phyloP scores from a whole-genome alignment of 352 stramenopile species.

The Phytophthora fragariaefolia region DNA sequence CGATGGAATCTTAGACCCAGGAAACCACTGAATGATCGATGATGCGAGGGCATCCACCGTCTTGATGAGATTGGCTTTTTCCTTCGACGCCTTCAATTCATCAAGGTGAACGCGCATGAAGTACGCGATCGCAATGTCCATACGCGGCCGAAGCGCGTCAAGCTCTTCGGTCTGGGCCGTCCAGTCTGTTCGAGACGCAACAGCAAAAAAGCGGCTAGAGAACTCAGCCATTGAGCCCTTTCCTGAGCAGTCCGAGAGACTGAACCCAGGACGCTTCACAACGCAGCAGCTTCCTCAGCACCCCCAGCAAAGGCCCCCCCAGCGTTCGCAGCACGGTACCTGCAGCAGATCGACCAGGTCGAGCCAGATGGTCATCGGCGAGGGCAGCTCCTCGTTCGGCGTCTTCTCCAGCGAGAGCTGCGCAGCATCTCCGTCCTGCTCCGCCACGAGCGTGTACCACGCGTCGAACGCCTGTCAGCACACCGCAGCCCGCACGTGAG shows the following conservation, averaged over 20 bases:
- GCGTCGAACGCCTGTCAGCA: constrained; percentile 85
- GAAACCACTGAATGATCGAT: constrained; percentile 65
- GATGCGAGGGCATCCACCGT: constrained; percentile 56
- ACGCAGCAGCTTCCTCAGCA: constrained; percentile 17
- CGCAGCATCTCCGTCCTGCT: constrained; percentile 21
- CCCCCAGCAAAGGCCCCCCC: background rate
- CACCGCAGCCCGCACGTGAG: too few species aligned
- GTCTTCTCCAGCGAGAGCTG: constrained; percentile 55
- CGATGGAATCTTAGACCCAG: constrained; percentile 55
- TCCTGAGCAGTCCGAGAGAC: constrained; percentile 52
- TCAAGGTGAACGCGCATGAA: constrained; percentile 78
- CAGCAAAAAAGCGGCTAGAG: constrained; percentile 57
- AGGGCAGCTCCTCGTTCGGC: constrained; percentile 72
- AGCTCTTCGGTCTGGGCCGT: constrained; percentile 21
- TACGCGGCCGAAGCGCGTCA: constrained; percentile 27
- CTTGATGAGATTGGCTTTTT: constrained; percentile 47
- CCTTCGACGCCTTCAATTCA: constrained; percentile 54
- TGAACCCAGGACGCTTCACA: constrained; percentile 58
- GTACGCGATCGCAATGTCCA: constrained; percentile 65
- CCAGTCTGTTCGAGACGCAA: constrained; percentile 42
- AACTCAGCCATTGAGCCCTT: constrained; percentile 46
- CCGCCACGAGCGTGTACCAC: constrained; percentile 75
- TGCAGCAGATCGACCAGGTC: constrained; percentile 78
- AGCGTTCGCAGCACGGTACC: constrained; percentile 35
- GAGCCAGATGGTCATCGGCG: constrained; percentile 72